Evolutionary conservation across 192 early-diverging fungal genomes (phyloP), one percentile per base, ranked within the genome.

Genomic region (Nowakowskiella sp.): DNA sequence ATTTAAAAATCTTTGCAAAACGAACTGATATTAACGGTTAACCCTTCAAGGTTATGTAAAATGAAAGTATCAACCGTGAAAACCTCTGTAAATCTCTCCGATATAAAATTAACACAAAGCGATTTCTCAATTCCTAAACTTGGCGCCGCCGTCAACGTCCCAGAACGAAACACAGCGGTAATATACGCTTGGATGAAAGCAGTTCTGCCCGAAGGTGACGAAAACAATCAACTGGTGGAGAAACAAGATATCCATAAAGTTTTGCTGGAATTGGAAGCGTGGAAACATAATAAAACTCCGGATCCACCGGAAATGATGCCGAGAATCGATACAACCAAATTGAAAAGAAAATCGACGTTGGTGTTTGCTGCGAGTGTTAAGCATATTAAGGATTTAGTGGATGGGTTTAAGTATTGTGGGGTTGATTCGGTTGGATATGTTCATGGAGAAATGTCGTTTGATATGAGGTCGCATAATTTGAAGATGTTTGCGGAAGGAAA

Each of bases 361-460:
- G 85, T 94, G 0, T 97, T 97, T 72, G 92, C 89, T 1, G 88
- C 83, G 1, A 85, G 91, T 57, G 83, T 92, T 16, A 66, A 53
- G 5, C 94, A 97, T 60, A 78, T 88, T 4, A 47, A 78, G 13
- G 62, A 19, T 5, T 61, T 97, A 28, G 61, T 68, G 2, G 48
- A 64, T 19, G 46, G 53, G 0, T 94, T 94, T 51, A 23, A 25
- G 4, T 44, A 44, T 19, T 46, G 60, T 52, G 79, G 77, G 0
- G 44, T 74, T 8, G 29, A 39, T 0, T 82, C 75, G 33, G 55
- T 22, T 27, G 59, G 51, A 68, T n/a, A n/a, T n/a, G 51, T 81
- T 23, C 60, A 81, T 8, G 78, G 82, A 31, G 59, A 66, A 27
- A 89, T 86, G 2, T 32, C 51, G 2, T 44, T 67, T 8, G 47